Base-by-base conservation (phyloP, 2,329 filamentous ascomycete genomes). In the Ophiostoma sp. region DNA sequence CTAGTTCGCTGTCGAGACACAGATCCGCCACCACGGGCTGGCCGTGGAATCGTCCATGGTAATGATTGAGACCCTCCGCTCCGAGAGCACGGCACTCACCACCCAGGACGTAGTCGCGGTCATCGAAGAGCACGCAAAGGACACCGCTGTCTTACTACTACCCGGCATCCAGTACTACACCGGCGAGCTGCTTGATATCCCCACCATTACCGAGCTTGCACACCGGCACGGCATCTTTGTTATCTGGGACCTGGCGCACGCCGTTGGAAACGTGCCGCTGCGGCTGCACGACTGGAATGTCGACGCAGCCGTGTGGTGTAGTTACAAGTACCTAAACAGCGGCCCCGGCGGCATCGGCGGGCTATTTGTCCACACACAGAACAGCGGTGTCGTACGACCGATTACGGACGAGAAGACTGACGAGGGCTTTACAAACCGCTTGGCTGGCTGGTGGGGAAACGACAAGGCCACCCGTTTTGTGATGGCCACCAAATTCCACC, bases 301-400 rank as follows among this genome's bases (percentile, higher is more conserved):
- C 41, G 93, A 97, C 76, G 96, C 96, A 73, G 93, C 93, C 9
- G 91, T 86, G 67, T 97, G 93, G 93, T 97, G 93, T 78, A 93
- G 88, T n/a, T 97, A 97, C 83, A 97, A 97, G 80, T 97, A 97
- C 79, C 85, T 96, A 76, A 96, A 96, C 76, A 88, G 88, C 47
- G 93, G 93, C 0, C 91, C 93, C 0, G 93, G 93, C 4, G 84
- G 88, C n/a, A 96, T 96, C 72, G 92, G 87, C 0, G 92, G 89
- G 0, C 80, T 89, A 0, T 97, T 93, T 73, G 89, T 97, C 5
- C 92, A 97, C 77, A 85, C 91, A 75, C 83, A 81, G 60, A 89
- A 96, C 89, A 58, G 77, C 77, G 40, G 86, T 90, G 11, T 77
- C 79, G 52, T 76, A 75, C 40, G 2, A 66, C 27, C n/a, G 36